Conservation (phyloP, 2,329 filamentous ascomycete species). For the Ploettnerulaceae sp. region DNA sequence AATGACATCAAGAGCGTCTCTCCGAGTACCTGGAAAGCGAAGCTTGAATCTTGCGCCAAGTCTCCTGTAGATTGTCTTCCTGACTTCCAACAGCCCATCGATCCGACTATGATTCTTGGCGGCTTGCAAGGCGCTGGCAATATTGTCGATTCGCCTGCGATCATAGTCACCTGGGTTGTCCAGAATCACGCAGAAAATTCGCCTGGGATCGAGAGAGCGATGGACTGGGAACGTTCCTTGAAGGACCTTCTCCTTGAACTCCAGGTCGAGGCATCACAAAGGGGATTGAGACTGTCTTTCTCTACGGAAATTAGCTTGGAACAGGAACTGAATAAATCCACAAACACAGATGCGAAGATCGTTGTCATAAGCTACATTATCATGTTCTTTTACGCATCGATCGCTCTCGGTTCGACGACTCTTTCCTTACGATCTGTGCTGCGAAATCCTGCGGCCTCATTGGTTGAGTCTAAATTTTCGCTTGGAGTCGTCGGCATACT, state of each 20-base stretch:
- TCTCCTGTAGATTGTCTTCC: conserved; percentile 83
- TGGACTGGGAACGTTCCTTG: conserved; percentile 84
- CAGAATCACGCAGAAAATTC: conserved; percentile 77
- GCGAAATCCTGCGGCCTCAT: conserved; percentile 72
- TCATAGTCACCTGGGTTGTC: conserved; percentile 93
- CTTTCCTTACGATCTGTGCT: conserved; percentile 72
- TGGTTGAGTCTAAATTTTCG: conserved; percentile 96
- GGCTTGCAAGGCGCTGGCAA: conserved; percentile 64
- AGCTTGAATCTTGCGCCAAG: conserved; percentile 67
- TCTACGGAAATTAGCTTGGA: conserved; percentile 93
- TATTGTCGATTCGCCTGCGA: conserved; percentile 68
- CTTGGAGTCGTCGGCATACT: conserved; percentile 90
- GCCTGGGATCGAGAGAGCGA: conserved; percentile 63
- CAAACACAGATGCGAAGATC: conserved; percentile 97
- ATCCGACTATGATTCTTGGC: conserved; percentile 80
- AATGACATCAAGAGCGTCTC: conserved; percentile 58
- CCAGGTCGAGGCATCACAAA: conserved; percentile 70
- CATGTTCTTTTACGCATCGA: conserved; percentile 96
- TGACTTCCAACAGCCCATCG: conserved; percentile 82
- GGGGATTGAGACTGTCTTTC: conserved; percentile 85
- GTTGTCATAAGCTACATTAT: conserved; percentile 94
- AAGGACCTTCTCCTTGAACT: conserved; percentile 70
- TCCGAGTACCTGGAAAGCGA: conserved; percentile 64
- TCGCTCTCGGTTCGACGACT: conserved; percentile 85
- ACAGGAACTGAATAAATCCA: conserved; percentile 94